These are phyloP conservation scores for Karstenula rhodostoma DNA, from an alignment of 2,329 filamentous ascomycete genomes.

Conservation along the genomic window DNA sequence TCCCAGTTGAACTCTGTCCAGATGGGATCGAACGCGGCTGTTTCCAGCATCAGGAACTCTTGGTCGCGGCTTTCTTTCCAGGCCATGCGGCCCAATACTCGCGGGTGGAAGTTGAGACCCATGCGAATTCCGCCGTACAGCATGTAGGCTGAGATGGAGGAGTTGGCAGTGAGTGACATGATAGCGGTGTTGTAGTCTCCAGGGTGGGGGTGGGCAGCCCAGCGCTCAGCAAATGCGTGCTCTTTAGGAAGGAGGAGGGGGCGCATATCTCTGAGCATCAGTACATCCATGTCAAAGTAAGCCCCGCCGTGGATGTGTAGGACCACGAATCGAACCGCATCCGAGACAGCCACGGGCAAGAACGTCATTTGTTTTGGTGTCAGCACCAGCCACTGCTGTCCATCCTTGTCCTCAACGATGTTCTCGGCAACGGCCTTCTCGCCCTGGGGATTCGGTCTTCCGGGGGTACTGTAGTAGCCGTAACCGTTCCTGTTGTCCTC, in stretches of 20 bases:
- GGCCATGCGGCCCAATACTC: conserved; percentile 64
- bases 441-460: conserved; percentile 53
- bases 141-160: conserved; percentile 62
- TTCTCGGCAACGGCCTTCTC: conserved; percentile 59
- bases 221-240: conserved; percentile 64
- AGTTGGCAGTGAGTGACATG: conserved; percentile 65
- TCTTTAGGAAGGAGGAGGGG: conserved; percentile 60
- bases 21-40: conserved; percentile 64
- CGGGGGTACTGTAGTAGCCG: conserved; percentile 59
- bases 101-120: conserved; percentile 66
- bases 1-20: conserved; percentile 66
- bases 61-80: conserved; percentile 63
- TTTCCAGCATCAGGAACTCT: conserved; percentile 66
- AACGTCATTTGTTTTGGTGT: conserved; percentile 65
- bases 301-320: conserved; percentile 62
- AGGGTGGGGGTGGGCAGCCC: conserved; percentile 61
- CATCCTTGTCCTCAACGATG: conserved; percentile 58
- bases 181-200: conserved; percentile 67
- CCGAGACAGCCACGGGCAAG: conserved; percentile 65
- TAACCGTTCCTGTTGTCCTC: conserved; percentile 58
- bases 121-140: conserved; percentile 64
- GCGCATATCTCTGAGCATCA: conserved; percentile 64
- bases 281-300: conserved; percentile 65
- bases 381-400: conserved; percentile 63
- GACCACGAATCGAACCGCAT: conserved; percentile 64